Conservation (phyloP, 2,329 filamentous ascomycete genomes). For the Claviceps cyperi region DNA sequence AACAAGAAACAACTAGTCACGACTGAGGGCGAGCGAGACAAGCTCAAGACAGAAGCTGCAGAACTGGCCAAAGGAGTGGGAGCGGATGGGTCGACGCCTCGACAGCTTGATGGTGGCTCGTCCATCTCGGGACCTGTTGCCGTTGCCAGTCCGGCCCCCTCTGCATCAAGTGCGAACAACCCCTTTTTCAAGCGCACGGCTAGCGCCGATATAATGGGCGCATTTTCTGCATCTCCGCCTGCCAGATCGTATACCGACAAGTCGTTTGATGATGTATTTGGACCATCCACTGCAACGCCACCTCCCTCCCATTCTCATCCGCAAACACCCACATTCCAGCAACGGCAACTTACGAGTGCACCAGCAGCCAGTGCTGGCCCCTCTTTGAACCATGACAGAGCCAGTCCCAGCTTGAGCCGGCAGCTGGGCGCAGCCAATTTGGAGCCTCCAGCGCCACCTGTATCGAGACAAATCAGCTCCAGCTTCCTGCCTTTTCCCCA, state of each 20-base stretch:
- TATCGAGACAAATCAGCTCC: slow-evolving; percentile 65
- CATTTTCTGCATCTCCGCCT: slow-evolving; percentile 32
- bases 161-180: slow-evolving; percentile 66
- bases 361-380: slow-evolving; percentile 38
- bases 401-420: slow-evolving; percentile 50
- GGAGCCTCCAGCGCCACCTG: slow-evolving; percentile 49
- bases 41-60: slow-evolving; percentile 66
- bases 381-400: slow-evolving; percentile 30
- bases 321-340: slow-evolving; percentile 28
- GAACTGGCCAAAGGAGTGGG: slow-evolving; percentile 40
- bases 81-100: slow-evolving; percentile 42
- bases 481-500: slow-evolving; percentile 58
- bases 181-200: slow-evolving; percentile 75
- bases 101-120: slow-evolving; percentile 36
- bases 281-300: slow-evolving; percentile 40
- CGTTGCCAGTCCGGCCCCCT: slow-evolving; percentile 55
- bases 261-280: slow-evolving; percentile 79
- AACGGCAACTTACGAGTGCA: slow-evolving; percentile 42
- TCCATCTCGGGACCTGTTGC: slow-evolving; percentile 30
- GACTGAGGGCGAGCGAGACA: slow-evolving; percentile 77
- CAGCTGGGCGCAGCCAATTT: slow-evolving; percentile 43
- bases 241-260: slow-evolving; percentile 41
- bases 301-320: slow-evolving; percentile 15
- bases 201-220: slow-evolving; percentile 44
- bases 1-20: slow-evolving; percentile 96